Evolutionary conservation across 2,329 filamentous ascomycete genomes (phyloP).

Genomic region (Scedosporium minutisporum): DNA sequence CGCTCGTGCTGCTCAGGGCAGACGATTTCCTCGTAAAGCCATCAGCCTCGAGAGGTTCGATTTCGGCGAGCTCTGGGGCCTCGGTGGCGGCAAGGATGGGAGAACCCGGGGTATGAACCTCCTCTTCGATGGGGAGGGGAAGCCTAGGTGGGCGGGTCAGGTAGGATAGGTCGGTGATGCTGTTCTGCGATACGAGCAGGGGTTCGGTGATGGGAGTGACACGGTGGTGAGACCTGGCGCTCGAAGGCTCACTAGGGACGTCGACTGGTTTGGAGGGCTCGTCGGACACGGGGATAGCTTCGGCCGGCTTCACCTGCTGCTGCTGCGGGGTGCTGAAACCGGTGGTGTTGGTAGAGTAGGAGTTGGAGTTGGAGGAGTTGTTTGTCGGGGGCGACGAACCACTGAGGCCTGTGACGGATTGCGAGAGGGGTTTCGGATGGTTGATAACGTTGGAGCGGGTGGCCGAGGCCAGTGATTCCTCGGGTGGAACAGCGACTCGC

Average conservation of each 20-base stretch:
- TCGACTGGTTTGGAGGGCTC: slow-evolving; percentile 48
- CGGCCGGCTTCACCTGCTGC: slow-evolving; percentile 3
- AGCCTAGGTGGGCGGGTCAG: slow-evolving; percentile 71
- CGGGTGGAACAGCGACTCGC: slow-evolving; percentile 49
- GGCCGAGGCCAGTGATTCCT: slow-evolving; percentile 52
- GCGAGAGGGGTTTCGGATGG: slow-evolving; percentile 9
- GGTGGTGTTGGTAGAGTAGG: slow-evolving; percentile 12
- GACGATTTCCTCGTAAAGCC: slow-evolving; percentile 46
- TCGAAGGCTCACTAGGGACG: slow-evolving; percentile 35
- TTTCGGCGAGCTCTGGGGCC: slow-evolving; percentile 34
- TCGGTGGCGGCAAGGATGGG: slow-evolving; percentile 73
- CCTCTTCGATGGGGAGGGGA: slow-evolving; percentile 88
- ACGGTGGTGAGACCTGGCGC: slow-evolving; percentile 19
- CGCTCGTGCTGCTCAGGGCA: slow-evolving; percentile 49
- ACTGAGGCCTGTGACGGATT: slow-evolving; percentile 12
- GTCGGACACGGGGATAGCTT: slow-evolving; percentile 10
- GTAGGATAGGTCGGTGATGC: slow-evolving; percentile 54
- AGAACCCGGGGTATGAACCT: slow-evolving; percentile 79
- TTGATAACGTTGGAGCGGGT: slow-evolving; percentile 33
- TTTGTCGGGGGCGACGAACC: slow-evolving; percentile 19
- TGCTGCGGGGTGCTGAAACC: slow-evolving; percentile 14
- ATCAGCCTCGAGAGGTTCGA: slow-evolving; percentile 36
- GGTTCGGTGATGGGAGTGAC: slow-evolving; percentile 27
- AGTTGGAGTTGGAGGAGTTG: slow-evolving; percentile 13
- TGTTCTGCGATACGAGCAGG: slow-evolving; percentile 41